A percentile compares a stretch with the other conserved stretches of the same genome.
Evolutionary conservation across 768 basidiomycete species (phyloP).

Genomic region (Termitomyces heimii): DNA sequence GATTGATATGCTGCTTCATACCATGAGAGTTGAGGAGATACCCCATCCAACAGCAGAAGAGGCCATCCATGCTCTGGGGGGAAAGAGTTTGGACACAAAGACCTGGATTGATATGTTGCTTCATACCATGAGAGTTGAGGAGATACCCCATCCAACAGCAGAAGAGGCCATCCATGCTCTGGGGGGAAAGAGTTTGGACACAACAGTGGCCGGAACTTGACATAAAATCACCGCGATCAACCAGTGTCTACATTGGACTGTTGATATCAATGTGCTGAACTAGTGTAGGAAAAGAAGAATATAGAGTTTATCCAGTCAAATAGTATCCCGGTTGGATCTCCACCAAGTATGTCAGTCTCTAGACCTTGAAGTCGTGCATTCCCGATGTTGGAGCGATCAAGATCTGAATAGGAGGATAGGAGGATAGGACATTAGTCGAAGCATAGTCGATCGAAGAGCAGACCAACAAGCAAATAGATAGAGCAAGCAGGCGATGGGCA

Average conservation of each 20-base stretch:
- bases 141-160: constrained; percentile 72
- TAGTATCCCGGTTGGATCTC: constrained; percentile 61
- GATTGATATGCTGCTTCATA: constrained; percentile 19
- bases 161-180: constrained; percentile 60
- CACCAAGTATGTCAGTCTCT: constrained; percentile 55
- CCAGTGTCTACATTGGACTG: background rate
- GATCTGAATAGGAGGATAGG: constrained; percentile 27
- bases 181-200: constrained; percentile 65
- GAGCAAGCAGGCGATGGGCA: constrained; percentile 68
- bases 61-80: constrained; percentile 65
- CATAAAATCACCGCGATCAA: constrained; percentile 41
- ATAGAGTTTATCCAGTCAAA: constrained; percentile 76
- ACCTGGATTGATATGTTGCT: background rate
- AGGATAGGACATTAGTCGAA: background rate
- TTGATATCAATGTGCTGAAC: constrained; percentile 9
- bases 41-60: constrained; percentile 69
- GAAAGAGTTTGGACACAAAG: constrained; percentile 63
- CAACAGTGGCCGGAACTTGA: constrained; percentile 60
- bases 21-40: constrained; percentile 67
- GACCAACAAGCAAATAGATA: constrained; percentile 73
- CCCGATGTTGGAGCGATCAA: constrained; percentile 76
- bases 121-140: constrained; percentile 64
- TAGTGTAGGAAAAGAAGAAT: constrained; percentile 77
- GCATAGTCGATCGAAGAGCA: background rate
- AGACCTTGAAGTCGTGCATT: constrained; percentile 76